These are phyloP conservation scores for Lipomyces starkeyi DNA, from an alignment of 805 yeast genomes.

Conservation along the genomic window DNA sequence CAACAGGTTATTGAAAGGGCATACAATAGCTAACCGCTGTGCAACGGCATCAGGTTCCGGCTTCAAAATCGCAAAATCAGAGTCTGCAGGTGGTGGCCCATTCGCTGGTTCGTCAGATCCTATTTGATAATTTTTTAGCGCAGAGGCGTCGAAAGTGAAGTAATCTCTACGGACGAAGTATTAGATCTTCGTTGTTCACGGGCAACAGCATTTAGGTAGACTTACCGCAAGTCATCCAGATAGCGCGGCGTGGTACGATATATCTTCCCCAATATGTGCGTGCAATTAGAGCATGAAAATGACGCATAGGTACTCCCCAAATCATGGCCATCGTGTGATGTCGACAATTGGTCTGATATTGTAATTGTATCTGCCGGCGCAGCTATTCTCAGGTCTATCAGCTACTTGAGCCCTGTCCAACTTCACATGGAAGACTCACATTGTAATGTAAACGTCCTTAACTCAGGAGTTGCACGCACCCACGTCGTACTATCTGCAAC, in stretches of 20 bases:
- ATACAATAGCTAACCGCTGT: conserved; percentile 35
- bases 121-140: conserved; percentile 39
- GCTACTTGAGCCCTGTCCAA: background rate
- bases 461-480: conserved; percentile 38
- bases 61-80: conserved; percentile 31
- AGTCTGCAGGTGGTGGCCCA: conserved; percentile 22
- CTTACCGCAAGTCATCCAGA: conserved; percentile 39
- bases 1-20: conserved; percentile 10
- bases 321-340: conserved; percentile 38
- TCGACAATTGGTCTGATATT: conserved; percentile 17
- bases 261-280: conserved; percentile 37
- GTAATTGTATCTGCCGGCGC: conserved; percentile 33
- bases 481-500: conserved; percentile 42
- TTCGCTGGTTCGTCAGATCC: conserved; percentile 35
- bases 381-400: conserved; percentile 7
- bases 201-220: background rate
- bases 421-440: conserved; percentile 15
- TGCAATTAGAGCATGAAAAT: conserved; percentile 38
- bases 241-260: conserved; percentile 41
- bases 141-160: conserved; percentile 39
- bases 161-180: conserved; percentile 26
- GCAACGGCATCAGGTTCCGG: conserved; percentile 36
- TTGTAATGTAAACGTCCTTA: conserved; percentile 38
- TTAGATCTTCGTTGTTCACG: background rate
- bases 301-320: conserved; percentile 38